phyloP scores from a whole-genome alignment of 2,329 filamentous ascomycete species.

The Botrytis elliptica region DNA sequence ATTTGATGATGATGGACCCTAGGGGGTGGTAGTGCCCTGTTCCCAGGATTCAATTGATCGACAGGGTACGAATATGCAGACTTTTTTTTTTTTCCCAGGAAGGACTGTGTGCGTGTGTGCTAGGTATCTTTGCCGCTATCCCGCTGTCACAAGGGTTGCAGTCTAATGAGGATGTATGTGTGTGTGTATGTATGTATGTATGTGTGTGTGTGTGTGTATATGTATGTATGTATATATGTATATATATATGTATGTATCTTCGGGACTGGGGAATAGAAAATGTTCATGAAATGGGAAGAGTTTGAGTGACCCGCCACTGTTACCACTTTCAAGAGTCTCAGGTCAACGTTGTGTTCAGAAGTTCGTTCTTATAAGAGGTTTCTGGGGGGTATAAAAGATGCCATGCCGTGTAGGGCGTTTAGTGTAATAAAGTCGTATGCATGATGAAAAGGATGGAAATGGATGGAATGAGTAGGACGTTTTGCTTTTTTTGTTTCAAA shows the following conservation, averaged over 20 bases:
- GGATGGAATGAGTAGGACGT: neutral
- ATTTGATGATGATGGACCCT: neutral
- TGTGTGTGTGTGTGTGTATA: neutral
- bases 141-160: conserved; percentile 4
- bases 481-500: neutral
- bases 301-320: neutral
- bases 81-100: neutral
- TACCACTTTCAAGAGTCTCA: neutral
- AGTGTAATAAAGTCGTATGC: neutral
- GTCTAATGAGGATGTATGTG: neutral
- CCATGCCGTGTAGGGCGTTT: neutral
- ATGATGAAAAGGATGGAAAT: neutral
- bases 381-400: neutral
- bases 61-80: conserved; percentile 3
- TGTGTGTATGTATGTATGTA: neutral
- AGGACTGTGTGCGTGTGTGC: neutral
- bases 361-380: neutral
- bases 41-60: neutral
- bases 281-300: neutral
- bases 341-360: neutral
- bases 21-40: neutral
- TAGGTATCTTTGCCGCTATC: neutral
- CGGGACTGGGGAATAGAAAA: neutral
- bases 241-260: neutral
- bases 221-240: too few relatives aligned